These are phyloP conservation scores for Exophiala oligosperma DNA, from an alignment of 2,329 filamentous ascomycete species.

Conservation along the genomic window DNA sequence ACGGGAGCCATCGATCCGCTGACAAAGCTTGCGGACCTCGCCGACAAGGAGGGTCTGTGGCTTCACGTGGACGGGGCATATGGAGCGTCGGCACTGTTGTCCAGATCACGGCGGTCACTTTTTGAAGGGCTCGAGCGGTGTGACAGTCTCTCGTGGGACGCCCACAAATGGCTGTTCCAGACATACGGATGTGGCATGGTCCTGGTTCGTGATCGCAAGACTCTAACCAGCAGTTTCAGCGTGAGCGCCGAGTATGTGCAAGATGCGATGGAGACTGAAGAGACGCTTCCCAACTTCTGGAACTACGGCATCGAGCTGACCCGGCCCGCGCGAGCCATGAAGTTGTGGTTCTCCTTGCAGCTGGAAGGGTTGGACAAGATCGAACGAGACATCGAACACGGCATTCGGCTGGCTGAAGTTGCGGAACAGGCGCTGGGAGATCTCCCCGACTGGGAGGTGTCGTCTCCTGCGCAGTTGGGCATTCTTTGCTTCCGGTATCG, in stretches of 20 bases:
- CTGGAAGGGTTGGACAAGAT: constrained; percentile 24
- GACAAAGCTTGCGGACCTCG: not conserved
- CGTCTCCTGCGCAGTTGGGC: constrained; percentile 2
- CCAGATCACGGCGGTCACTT: constrained; percentile 10
- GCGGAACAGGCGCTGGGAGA: not conserved
- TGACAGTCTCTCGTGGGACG: constrained; percentile 32
- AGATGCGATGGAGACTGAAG: constrained; percentile 8
- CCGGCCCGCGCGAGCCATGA: constrained; percentile 27
- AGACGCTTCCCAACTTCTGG: constrained; percentile 20
- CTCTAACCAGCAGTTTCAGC: constrained; percentile 22
- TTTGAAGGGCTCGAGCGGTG: constrained; percentile 17
- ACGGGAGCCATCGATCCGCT: not conserved
- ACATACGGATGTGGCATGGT: constrained; percentile 32
- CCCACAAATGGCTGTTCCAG: constrained; percentile 32
- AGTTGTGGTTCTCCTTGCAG: constrained; percentile 28
- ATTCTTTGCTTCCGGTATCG: constrained; percentile 22
- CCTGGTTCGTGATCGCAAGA: constrained; percentile 17
- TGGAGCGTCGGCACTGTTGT: constrained; percentile 21
- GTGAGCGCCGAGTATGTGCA: constrained; percentile 5
- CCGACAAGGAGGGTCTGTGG: not conserved
- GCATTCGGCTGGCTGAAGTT: constrained; percentile 8
- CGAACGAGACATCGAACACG: constrained; percentile 27
- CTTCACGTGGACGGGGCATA: not conserved
- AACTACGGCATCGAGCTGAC: constrained; percentile 29
- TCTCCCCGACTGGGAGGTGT: constrained; percentile 10